Evolutionary conservation across 768 basidiomycete genomes (phyloP), one percentile per base, ranked within the genome.

Genomic region (Tricholoma saponaceum): DNA sequence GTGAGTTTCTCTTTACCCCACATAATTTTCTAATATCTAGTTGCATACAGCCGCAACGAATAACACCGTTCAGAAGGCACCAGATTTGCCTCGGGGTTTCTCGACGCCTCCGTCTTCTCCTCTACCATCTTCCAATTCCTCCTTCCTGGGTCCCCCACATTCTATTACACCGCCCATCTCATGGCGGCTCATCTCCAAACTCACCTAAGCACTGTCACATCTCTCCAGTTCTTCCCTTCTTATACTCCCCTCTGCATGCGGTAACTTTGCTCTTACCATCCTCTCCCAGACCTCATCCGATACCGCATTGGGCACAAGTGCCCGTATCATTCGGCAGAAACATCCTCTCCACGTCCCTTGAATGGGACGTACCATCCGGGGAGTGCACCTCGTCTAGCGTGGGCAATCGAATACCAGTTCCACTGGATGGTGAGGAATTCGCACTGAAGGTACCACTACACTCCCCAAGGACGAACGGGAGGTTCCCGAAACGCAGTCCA

Each of bases 361-460:
- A 93, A 4, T 92, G 91, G 90, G 86, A 90, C 60, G 82, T 91
- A 8, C 78, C 83, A 2, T 73, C 76, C 6, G 81, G 80, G 4
- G 28, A 8, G 28, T 8, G 3, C 8, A 16, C 16, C 12, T 6
- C 3, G 23, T 47, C 14, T 16, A 74, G 70, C 39, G 55, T 81
- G 0, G 82, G 81, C 1, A 72, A 76, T 41, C 70, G 71, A 26
- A 47, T n/a, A 13, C 72, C 66, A 30, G 67, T 56, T 22, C 55
- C 61, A 1, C 46, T 25, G n/a, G 46, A 47, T n/a, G 46, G 46
- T 4, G 25, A 47, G 6, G 14, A n/a, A 16, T 28, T 6, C 23
- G 12, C 12, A 4, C 44, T 23, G 10, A 2, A 23, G 23, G 4
- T 9, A 9, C 14, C 5, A 3, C 46, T n/a, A 16, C 14, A 26